Evolutionary conservation across 176 grass and related monocot genomes (phyloP), one percentile per base, ranked within the genome.

Genomic region (Thalia dealbata): DNA sequence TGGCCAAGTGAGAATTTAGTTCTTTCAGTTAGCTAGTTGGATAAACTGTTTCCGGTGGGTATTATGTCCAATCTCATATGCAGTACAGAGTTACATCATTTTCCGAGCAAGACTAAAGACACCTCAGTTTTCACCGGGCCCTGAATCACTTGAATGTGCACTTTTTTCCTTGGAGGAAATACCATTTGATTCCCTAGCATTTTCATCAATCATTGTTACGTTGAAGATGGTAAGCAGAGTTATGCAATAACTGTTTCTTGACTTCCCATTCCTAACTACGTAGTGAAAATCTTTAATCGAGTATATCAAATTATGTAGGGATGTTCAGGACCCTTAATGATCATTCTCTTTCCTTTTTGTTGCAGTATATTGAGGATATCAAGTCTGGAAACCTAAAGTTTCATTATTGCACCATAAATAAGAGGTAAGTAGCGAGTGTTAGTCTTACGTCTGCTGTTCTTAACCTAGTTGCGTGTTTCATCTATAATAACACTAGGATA

Each of bases 81-180:
- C 95, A 99, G 95, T 99, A 79, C 77, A 99, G 95, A 99, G 90
- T 87, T 99, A 99, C 83, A 83, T 99, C 76, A 99, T 99, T 84
- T 99, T 99, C 90, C 95, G 95, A 79, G 95, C 95, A 79, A 95
- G 79, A 80, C 72, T 99, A 70, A 99, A 87, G 81, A 73, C 79
- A 28, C 85, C 85, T n/a, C 72, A 71, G 32, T 99, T 95, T 64
- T 91, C 90, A 65, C 95, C 95, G 28, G 95, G 95, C 25, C 72
- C 80, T 14, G 95, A 99, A 72, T 99, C 95, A 0, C 76, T 87
- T 27, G 95, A 99, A 76, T 99, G 95, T 83, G 81, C 70, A 46
- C 81, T 99, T 77, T 99, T 95, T 80, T 29, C 83, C 13, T 52
- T 99, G 75, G 90, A 99, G 69, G 90, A 99, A 38, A 91, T 99